A percentile compares a stretch with the other conserved stretches of the same genome.
Conservation (phyloP, 257 asterid genomes). For the Solanum clarkiae region DNA sequence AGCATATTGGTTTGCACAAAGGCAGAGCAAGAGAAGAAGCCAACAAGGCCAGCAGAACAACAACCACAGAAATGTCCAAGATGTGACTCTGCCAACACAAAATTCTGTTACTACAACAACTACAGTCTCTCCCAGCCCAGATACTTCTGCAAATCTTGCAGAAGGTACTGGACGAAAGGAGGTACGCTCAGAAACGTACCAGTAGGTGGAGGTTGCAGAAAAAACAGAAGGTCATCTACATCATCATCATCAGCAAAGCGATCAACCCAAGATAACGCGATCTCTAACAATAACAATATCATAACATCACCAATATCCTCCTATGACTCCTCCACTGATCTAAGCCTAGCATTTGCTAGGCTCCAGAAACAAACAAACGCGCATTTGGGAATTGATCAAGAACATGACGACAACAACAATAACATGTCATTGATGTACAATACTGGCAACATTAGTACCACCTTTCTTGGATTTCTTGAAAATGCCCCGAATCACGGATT, state of each 20-base stretch:
- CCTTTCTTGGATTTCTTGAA: slow-evolving; percentile 29
- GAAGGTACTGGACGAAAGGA: slow-evolving; percentile 96
- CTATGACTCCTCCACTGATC: slow-evolving; percentile 40
- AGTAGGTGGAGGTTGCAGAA: slow-evolving; percentile 90
- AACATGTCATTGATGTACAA: slow-evolving; percentile 21
- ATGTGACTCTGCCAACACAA: slow-evolving; percentile 88
- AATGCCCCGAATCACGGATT: slow-evolving; percentile 12
- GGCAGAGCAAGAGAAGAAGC: slow-evolving; percentile 53
- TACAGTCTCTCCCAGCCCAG: slow-evolving; percentile 94
- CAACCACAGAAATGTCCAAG: slow-evolving; percentile 75
- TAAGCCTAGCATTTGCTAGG: slow-evolving; percentile 49
- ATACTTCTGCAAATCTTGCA: slow-evolving; percentile 87
- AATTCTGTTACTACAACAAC: slow-evolving; percentile 91
- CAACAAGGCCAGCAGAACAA: slow-evolving; percentile 56
- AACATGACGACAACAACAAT: background rate
- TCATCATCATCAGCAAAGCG: slow-evolving; percentile 14
- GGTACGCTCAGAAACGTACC: slow-evolving; percentile 89
- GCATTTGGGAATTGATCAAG: slow-evolving; percentile 11
- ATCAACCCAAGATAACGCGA: slow-evolving; percentile 22
- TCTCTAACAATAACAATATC: slow-evolving; percentile 1
- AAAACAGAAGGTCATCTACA: slow-evolving; percentile 36
- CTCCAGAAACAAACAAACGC: slow-evolving; percentile 50
- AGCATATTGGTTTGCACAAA: slow-evolving; percentile 70
- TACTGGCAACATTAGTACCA: background rate
- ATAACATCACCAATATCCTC: slow-evolving; percentile 4